Evolutionary conservation across 2,329 filamentous ascomycete genomes (phyloP).

Genomic region (Dactylellina leptospora): DNA sequence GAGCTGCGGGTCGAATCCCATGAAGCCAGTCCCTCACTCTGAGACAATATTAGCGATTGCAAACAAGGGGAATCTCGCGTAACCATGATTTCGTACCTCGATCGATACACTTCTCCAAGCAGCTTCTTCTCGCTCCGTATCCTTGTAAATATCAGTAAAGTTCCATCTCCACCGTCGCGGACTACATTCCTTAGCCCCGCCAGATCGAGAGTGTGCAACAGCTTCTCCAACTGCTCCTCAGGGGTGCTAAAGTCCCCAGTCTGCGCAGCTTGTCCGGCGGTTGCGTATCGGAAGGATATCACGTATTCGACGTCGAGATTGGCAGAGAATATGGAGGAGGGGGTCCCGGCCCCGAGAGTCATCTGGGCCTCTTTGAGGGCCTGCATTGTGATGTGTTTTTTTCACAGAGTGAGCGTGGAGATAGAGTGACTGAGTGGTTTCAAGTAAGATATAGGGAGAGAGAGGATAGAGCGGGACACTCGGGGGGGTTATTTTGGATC

Average conservation of each 20-base stretch:
- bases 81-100: constrained; percentile 64
- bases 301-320: constrained; percentile 87
- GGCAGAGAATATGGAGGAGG: constrained; percentile 57
- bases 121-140: constrained; percentile 79
- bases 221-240: constrained; percentile 77
- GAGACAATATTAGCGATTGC: neutral
- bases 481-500: neutral
- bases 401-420: constrained; percentile 1
- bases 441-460: constrained; percentile 13
- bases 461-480: neutral
- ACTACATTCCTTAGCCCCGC: constrained; percentile 90
- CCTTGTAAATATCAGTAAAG: constrained; percentile 83
- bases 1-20: constrained; percentile 80
- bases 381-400: constrained; percentile 37
- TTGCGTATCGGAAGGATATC: constrained; percentile 77
- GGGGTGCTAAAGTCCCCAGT: constrained; percentile 61
- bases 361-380: constrained; percentile 43
- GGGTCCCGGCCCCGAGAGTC: constrained; percentile 11
- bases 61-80: neutral
- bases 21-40: constrained; percentile 92
- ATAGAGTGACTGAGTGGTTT: too few relatives aligned
- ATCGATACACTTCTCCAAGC: constrained; percentile 81
- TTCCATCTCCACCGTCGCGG: constrained; percentile 76
- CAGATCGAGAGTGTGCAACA: constrained; percentile 76
- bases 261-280: constrained; percentile 66